These are phyloP conservation scores for Xylaria multiplex DNA, from an alignment of 2,329 filamentous ascomycete genomes.

Conservation along the genomic window DNA sequence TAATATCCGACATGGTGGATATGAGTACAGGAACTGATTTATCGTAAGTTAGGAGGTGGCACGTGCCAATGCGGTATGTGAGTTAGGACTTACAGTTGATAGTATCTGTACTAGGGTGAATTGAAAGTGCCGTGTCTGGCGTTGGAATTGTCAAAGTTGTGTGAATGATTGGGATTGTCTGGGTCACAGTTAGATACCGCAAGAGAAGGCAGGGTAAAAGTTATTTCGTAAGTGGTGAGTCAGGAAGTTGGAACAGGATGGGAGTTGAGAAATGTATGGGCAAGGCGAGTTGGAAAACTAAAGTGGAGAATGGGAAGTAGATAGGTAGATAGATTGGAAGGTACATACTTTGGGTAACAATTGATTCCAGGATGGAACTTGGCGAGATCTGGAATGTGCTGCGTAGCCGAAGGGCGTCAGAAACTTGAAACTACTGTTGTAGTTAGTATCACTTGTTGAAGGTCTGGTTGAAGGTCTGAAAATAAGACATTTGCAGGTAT, in stretches of 20 bases:
- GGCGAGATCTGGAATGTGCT: neutral
- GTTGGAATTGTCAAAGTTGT: neutral
- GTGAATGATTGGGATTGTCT: neutral
- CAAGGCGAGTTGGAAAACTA: neutral
- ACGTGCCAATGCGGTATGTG: neutral
- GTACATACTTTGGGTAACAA: conserved; percentile 6
- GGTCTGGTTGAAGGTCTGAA: neutral
- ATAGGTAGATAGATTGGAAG: conserved; percentile 5
- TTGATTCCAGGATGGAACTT: neutral
- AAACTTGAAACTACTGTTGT: neutral
- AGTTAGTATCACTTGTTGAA: neutral
- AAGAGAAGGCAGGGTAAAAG: neutral
- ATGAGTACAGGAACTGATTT: neutral
- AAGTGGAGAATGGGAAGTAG: neutral
- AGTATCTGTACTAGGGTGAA: neutral
- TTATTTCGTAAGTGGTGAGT: neutral
- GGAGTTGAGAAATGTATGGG: neutral
- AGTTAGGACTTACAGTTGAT: conserved; percentile 13
- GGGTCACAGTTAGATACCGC: neutral
- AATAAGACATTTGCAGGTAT: neutral
- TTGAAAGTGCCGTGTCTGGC: neutral
- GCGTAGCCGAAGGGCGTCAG: neutral
- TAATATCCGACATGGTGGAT: neutral
- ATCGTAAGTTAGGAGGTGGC: neutral
- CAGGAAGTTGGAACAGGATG: neutral